A percentile compares a stretch with the other conserved stretches of the same genome.
These are phyloP conservation scores for Ampelocalamus luodianensis DNA, from an alignment of 176 grass and related monocot species.

Conservation along the genomic window DNA sequence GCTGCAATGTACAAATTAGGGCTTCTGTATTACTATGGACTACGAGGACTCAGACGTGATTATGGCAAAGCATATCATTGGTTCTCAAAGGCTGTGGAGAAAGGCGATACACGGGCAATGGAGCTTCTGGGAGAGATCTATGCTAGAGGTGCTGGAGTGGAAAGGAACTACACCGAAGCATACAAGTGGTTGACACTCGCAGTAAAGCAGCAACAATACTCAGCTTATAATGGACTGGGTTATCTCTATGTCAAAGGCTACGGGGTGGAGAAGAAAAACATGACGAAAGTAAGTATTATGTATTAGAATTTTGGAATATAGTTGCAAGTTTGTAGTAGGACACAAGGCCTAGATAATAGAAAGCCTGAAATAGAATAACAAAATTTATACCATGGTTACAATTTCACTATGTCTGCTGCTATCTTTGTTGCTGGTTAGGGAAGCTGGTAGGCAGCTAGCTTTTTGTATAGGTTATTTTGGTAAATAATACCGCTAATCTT, in stretches of 20 bases:
- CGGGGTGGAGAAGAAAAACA: constrained; percentile 92
- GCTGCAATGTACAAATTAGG: constrained; percentile 84
- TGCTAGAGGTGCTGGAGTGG: constrained; percentile 90
- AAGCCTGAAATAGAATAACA: background rate
- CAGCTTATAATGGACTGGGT: constrained; percentile 97
- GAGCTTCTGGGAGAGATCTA: constrained; percentile 96
- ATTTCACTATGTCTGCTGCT: background rate
- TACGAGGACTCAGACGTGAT: constrained; percentile 84
- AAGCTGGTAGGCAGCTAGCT: background rate
- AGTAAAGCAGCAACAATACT: constrained; percentile 82
- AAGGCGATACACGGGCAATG: constrained; percentile 73
- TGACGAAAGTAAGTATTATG: constrained; percentile 70
- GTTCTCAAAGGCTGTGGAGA: constrained; percentile 90
- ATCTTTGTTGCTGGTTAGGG: background rate
- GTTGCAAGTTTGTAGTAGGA: background rate
- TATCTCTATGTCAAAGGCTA: constrained; percentile 98
- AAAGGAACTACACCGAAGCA: constrained; percentile 90
- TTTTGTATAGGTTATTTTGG: constrained; percentile 16
- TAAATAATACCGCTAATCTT: background rate
- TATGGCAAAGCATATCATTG: constrained; percentile 79
- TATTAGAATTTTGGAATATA: constrained; percentile 27
- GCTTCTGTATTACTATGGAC: constrained; percentile 92
- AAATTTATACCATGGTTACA: constrained; percentile 27
- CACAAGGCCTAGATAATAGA: background rate
- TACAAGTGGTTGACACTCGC: constrained; percentile 84